Base-by-base conservation (phyloP, 257 asterid genomes). In the Leptodermis oblonga region DNA sequence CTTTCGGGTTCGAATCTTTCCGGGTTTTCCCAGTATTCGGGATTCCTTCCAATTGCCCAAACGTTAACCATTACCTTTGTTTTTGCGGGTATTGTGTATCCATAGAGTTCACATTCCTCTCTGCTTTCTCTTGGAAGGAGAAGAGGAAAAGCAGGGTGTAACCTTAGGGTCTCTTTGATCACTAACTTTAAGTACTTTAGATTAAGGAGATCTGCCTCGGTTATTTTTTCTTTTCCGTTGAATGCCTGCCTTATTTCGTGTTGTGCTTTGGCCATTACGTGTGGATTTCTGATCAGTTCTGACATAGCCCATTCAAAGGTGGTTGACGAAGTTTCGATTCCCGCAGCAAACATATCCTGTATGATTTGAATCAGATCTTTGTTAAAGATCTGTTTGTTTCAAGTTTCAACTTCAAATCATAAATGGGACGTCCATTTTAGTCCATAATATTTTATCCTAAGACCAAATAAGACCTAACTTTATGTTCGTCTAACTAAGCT, bases 111-210 rank as follows among this genome's bases (percentile, higher is more conserved):
- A 4, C 76, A 45, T 7, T 54, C 22, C 51, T 63, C 70, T 28
- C 70, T 23, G 30, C 76, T 48, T 25, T 55, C 70, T 39, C 76
- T 49, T 1, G 76, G 65, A 59, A 31, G 64, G 28, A 72, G 39
- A 22, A 72, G 8, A 10, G 76, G 76, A 12, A 55, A 52, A 0
- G 74, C 37, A 41, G 74, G 74, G 68, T 70, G 74, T 5, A 70
- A 17, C n/a, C 74, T 45, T 39, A 43, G 6, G 14, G 74, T 70
- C n/a, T 70, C 70, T 46, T 65, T 43, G 54, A 65, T 65, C 3
- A 72, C 65, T 7, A 54, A 23, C 34, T 62, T 62, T 0, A 72
- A 49, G 65, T 63, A 72, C 15, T 63, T 72, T 2, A 72, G 22
- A 13, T 5, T 37, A 25, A 17, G 42, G 10, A 72, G 20, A 11